These are phyloP conservation scores for Ogataea siamensis DNA, from an alignment of 805 yeast genomes.

Conservation along the genomic window DNA sequence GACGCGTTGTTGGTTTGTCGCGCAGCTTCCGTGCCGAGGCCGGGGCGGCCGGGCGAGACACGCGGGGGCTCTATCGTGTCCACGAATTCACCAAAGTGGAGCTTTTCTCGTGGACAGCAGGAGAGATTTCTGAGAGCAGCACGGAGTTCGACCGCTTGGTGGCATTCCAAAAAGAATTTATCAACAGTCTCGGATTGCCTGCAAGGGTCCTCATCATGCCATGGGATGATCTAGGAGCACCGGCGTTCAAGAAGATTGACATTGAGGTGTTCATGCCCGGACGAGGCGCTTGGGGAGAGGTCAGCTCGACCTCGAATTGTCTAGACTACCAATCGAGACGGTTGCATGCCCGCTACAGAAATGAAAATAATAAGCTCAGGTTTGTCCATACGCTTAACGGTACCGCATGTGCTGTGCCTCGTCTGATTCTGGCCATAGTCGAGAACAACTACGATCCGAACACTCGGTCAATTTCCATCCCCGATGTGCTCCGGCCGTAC, in stretches of 20 bases:
- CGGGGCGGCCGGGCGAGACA: constrained; percentile 91
- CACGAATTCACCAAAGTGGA: constrained; percentile 97
- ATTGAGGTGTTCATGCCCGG: constrained; percentile 99
- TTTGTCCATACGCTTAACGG: constrained; percentile 88
- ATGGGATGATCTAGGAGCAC: constrained; percentile 85
- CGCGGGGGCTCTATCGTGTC: constrained; percentile 88
- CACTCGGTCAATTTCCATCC: constrained; percentile 55
- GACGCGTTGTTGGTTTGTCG: constrained; percentile 72
- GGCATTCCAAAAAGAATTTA: constrained; percentile 60
- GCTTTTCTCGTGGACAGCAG: constrained; percentile 70
- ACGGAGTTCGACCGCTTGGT: constrained; percentile 58
- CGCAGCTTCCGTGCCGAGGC: constrained; percentile 95
- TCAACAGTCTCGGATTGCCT: constrained; percentile 65
- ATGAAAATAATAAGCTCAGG: constrained; percentile 33
- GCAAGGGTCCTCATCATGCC: constrained; percentile 90
- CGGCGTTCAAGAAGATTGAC: constrained; percentile 88
- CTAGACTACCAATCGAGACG: constrained; percentile 88
- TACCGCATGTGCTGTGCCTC: constrained; percentile 93
- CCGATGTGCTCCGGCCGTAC: constrained; percentile 62
- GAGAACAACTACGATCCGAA: constrained; percentile 76
- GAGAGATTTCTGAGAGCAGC: constrained; percentile 35
- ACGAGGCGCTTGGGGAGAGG: constrained; percentile 86
- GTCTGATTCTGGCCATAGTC: constrained; percentile 84
- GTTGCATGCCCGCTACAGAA: constrained; percentile 60
- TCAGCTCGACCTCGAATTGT: constrained; percentile 89